Evolutionary conservation across 371 early-diverging fungal genomes (phyloP).

Genomic region (Mucor velutinosus): DNA sequence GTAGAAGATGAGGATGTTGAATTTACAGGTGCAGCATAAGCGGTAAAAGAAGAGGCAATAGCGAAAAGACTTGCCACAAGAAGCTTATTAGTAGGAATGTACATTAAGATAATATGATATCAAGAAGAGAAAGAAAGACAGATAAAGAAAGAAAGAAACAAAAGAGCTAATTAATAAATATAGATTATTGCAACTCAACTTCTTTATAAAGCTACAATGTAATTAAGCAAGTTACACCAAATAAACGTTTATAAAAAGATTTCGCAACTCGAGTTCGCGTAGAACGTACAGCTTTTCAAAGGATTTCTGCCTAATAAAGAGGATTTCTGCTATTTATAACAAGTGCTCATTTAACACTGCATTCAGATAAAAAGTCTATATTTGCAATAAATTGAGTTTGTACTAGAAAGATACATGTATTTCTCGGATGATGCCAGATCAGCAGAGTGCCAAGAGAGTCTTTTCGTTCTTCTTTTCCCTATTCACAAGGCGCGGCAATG

Average conservation of each 20-base stretch:
- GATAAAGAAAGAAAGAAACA: background rate
- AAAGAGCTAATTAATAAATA: background rate
- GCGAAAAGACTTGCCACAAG: slow-evolving; percentile 12
- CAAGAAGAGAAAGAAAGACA: background rate
- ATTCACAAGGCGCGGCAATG: background rate
- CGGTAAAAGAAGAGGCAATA: slow-evolving; percentile 7
- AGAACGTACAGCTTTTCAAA: background rate
- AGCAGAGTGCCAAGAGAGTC: background rate
- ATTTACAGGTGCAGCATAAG: slow-evolving; percentile 10
- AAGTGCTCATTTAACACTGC: background rate
- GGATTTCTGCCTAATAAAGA: background rate
- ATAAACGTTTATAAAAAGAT: background rate
- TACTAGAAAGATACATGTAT: background rate
- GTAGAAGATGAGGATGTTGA: background rate
- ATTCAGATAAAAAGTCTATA: background rate
- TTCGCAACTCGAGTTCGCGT: background rate
- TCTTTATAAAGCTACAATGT: background rate
- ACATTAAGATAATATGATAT: background rate
- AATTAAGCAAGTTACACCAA: background rate
- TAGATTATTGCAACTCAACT: background rate
- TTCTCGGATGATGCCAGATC: background rate
- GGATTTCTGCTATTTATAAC: background rate
- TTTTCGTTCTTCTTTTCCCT: background rate
- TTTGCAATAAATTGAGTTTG: background rate
- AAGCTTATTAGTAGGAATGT: background rate